Evolutionary conservation across 495 filamentous ascomycete genomes (phyloP).

Genomic region (Neurospora cerealis): DNA sequence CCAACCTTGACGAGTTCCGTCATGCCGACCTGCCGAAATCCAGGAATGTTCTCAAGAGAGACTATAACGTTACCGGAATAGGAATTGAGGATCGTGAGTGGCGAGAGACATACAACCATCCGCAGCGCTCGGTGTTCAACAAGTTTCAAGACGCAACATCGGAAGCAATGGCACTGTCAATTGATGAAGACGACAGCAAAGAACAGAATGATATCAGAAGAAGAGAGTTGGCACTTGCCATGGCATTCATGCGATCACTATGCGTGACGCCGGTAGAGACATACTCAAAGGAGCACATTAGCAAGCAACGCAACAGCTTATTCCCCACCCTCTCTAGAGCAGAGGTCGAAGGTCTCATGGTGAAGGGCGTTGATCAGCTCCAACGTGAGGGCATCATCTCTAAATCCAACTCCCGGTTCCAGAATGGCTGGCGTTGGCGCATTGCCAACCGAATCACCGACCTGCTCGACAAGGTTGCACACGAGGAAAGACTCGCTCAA

Average conservation of each 20-base stretch:
- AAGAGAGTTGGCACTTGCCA: slow-evolving; percentile 14
- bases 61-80: slow-evolving; percentile 20
- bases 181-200: slow-evolving; percentile 6
- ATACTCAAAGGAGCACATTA: slow-evolving; percentile 25
- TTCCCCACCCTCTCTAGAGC: slow-evolving; percentile 19
- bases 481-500: slow-evolving; percentile 37
- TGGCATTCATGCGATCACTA: slow-evolving; percentile 25
- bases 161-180: slow-evolving; percentile 16
- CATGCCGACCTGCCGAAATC: slow-evolving; percentile 29
- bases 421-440: slow-evolving; percentile 45
- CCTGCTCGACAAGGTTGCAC: slow-evolving; percentile 36
- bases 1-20: slow-evolving; percentile 26
- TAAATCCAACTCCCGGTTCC: slow-evolving; percentile 44
- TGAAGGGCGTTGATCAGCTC: slow-evolving; percentile 48
- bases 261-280: slow-evolving; percentile 25
- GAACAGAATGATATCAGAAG: neutral
- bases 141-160: slow-evolving; percentile 34
- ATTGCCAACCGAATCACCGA: slow-evolving; percentile 47
- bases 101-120: slow-evolving; percentile 37
- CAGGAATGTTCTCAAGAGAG: slow-evolving; percentile 21
- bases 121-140: slow-evolving; percentile 32
- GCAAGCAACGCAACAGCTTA: slow-evolving; percentile 27
- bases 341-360: slow-evolving; percentile 35
- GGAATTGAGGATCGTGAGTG: slow-evolving; percentile 29
- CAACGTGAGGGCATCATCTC: slow-evolving; percentile 49